Percentiles rank a stretch among this genome's conserved stretches.
These are phyloP conservation scores for Colletotrichum shisoi DNA, from an alignment of 2,329 filamentous ascomycete genomes.

Conservation along the genomic window DNA sequence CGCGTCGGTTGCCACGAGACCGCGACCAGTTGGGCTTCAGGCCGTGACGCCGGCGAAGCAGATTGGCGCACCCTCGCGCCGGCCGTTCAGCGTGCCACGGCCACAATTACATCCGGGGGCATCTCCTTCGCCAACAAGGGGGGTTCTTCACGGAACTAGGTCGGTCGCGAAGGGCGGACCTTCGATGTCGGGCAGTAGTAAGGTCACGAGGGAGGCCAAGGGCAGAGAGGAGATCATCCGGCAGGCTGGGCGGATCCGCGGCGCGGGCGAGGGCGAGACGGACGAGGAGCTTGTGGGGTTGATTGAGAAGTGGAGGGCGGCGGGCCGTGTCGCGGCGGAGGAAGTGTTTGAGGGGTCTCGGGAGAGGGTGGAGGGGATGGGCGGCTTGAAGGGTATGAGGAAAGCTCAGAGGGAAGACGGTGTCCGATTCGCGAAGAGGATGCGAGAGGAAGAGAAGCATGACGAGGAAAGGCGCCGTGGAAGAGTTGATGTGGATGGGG, in stretches of 20 bases:
- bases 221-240: conserved; percentile 35
- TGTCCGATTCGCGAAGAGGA: conserved; percentile 47
- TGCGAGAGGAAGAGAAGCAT: conserved; percentile 47
- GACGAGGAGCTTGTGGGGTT: conserved; percentile 32
- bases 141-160: background rate
- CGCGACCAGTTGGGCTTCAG: background rate
- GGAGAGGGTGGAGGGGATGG: conserved; percentile 31
- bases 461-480: conserved; percentile 36
- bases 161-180: background rate
- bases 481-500: background rate
- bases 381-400: conserved; percentile 29
- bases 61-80: conserved; percentile 18
- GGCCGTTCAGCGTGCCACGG: conserved; percentile 28
- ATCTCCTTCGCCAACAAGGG: conserved; percentile 6
- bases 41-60: conserved; percentile 10
- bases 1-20: background rate
- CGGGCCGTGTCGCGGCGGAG: conserved; percentile 38
- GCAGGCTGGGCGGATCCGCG: conserved; percentile 29
- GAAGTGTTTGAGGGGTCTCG: conserved; percentile 35
- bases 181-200: background rate
- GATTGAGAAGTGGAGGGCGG: conserved; percentile 38
- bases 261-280: conserved; percentile 5
- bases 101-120: background rate
- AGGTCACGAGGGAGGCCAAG: conserved; percentile 19
- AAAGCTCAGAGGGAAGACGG: conserved; percentile 39